A percentile compares a stretch with the other conserved stretches of the same genome.
phyloP scores from a whole-genome alignment of 2,329 filamentous ascomycete genomes.

The Helotiales sp. region DNA sequence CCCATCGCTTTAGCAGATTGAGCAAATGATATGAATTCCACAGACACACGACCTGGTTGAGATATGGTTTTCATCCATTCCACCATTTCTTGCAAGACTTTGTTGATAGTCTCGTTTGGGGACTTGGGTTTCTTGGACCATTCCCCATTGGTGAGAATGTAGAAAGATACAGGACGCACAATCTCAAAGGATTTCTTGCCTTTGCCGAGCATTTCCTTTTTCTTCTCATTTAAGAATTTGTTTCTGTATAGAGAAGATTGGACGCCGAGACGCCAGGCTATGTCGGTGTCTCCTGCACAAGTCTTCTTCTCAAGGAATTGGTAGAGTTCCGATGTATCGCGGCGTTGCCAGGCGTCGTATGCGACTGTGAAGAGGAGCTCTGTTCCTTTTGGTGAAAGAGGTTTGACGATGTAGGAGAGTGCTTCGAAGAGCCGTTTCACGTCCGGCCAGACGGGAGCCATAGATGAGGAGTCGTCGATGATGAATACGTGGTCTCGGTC shows the following conservation, averaged over 20 bases:
- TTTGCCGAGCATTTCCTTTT: constrained; percentile 4
- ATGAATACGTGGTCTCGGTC: constrained; percentile 36
- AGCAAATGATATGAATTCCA: constrained; percentile 24
- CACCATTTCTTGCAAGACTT: not conserved
- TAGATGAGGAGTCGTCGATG: constrained; percentile 32
- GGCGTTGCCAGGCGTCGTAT: constrained; percentile 25
- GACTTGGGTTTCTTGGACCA: constrained; percentile 14
- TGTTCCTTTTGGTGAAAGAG: constrained; percentile 28
- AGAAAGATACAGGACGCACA: constrained; percentile 26
- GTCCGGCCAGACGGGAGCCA: constrained; percentile 28
- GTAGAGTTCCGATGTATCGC: constrained; percentile 24
- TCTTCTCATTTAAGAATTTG: constrained; percentile 13
- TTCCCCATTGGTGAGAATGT: constrained; percentile 25
- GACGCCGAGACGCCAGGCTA: constrained; percentile 21
- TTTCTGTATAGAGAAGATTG: constrained; percentile 21
- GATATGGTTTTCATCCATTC: not conserved
- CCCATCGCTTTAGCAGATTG: constrained; percentile 7
- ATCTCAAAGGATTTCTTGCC: not conserved
- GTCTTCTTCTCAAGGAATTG: constrained; percentile 17
- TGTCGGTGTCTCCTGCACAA: constrained; percentile 20
- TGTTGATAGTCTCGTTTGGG: constrained; percentile 3
- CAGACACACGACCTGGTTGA: constrained; percentile 2
- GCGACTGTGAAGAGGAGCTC: constrained; percentile 31
- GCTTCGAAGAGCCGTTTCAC: constrained; percentile 28
- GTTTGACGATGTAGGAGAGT: constrained; percentile 32